A percentile compares a stretch with the other conserved stretches of the same genome.
Conservation (phyloP, 2,329 filamentous ascomycete species). For the Niveomyces coronatus region DNA sequence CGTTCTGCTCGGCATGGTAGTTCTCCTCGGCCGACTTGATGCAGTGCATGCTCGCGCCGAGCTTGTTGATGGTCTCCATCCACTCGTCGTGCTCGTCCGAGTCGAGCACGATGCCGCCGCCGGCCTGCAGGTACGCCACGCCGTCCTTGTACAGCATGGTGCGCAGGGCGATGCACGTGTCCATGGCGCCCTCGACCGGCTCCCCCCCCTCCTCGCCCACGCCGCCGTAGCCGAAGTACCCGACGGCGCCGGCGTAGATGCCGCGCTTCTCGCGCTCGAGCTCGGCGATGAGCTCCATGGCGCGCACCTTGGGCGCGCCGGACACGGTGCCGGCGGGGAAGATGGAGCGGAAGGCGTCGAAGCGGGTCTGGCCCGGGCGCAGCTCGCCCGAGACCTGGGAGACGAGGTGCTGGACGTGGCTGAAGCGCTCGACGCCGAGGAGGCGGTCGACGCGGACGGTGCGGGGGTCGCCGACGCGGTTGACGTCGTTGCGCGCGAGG, state of each 20-base stretch:
- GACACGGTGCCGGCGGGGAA: slow-evolving; percentile 96
- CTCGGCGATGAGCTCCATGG: slow-evolving; percentile 96
- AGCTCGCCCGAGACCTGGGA: slow-evolving; percentile 92
- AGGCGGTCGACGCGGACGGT: slow-evolving; percentile 85
- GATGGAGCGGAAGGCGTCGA: slow-evolving; percentile 91
- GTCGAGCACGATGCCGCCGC: slow-evolving; percentile 89
- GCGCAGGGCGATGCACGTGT: slow-evolving; percentile 69
- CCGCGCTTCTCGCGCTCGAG: slow-evolving; percentile 89
- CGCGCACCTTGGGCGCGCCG: slow-evolving; percentile 88
- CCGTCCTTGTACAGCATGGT: slow-evolving; percentile 94
- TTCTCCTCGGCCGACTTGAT: slow-evolving; percentile 73
- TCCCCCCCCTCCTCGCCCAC: slow-evolving; percentile 55
- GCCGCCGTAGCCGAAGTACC: slow-evolving; percentile 85
- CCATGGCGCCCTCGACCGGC: slow-evolving; percentile 75
- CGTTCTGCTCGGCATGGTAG: slow-evolving; percentile 29
- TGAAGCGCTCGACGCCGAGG: slow-evolving; percentile 92
- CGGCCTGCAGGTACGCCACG: slow-evolving; percentile 81
- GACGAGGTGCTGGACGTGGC: slow-evolving; percentile 93
- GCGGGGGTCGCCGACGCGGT: slow-evolving; percentile 84
- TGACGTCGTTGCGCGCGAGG: slow-evolving; percentile 90
- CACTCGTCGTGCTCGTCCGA: slow-evolving; percentile 87
- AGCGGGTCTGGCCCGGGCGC: slow-evolving; percentile 72
- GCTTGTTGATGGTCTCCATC: slow-evolving; percentile 92
- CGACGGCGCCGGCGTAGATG: slow-evolving; percentile 90
- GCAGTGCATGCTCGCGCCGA: slow-evolving; percentile 80